Evolutionary conservation across 1,284 basidiomycete genomes (phyloP).

Genomic region (Hymenochaete sp.): DNA sequence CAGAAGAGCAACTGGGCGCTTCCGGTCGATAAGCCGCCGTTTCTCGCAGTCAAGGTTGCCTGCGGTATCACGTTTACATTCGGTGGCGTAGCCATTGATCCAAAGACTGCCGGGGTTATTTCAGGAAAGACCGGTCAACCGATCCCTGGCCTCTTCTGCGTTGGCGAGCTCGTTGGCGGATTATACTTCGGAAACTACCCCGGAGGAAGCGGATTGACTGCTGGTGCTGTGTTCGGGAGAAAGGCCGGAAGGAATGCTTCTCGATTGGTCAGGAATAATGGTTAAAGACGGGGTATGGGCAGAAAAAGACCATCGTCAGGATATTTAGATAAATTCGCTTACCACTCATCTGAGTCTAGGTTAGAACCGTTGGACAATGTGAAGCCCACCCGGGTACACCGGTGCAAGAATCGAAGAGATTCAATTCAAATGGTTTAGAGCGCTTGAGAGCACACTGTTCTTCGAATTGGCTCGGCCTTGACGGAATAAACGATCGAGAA

Average conservation of each 20-base stretch:
- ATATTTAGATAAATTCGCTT: too few species aligned
- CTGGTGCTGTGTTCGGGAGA: slow-evolving; percentile 57
- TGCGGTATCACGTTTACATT: slow-evolving; percentile 69
- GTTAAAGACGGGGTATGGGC: too few species aligned
- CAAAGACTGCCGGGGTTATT: slow-evolving; percentile 43
- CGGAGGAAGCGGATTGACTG: slow-evolving; percentile 58
- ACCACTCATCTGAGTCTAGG: too few species aligned
- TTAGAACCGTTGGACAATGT: too few species aligned
- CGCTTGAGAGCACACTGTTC: too few species aligned
- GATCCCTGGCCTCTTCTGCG: slow-evolving; percentile 50
- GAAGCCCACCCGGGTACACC: too few species aligned
- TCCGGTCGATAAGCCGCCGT: slow-evolving; percentile 41
- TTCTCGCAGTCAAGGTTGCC: slow-evolving; percentile 55
- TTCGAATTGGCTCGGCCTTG: too few species aligned
- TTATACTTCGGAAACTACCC: slow-evolving; percentile 59
- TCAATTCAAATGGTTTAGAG: too few species aligned
- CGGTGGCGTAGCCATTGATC: slow-evolving; percentile 53
- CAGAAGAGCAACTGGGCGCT: slow-evolving; percentile 57
- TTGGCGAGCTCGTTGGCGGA: slow-evolving; percentile 60
- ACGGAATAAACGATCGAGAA: too few species aligned
- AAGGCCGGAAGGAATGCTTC: slow-evolving; percentile 43
- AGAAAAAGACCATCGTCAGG: too few species aligned
- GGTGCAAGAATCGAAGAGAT: too few species aligned
- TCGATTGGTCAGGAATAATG: neutral
- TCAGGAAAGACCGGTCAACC: slow-evolving; percentile 31